These are phyloP conservation scores for Euphorbia tirucalli DNA, from an alignment of 345 rosid genomes.

Conservation along the genomic window DNA sequence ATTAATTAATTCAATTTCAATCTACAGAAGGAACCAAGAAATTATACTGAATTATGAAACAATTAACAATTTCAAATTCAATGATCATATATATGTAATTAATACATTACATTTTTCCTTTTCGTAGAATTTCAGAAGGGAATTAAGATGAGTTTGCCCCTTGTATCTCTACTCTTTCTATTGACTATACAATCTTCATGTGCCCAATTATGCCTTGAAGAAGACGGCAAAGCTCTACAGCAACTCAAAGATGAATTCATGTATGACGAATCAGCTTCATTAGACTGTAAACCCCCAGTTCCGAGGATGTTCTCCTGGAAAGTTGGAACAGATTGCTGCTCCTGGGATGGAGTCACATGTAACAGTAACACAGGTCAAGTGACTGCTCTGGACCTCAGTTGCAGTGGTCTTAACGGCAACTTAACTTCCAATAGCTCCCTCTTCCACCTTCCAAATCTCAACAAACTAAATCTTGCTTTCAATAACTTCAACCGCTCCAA, in stretches of 20 bases:
- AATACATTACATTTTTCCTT: too few relatives aligned
- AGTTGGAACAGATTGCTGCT: constrained; percentile 3
- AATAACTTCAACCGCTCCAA: constrained; percentile 6
- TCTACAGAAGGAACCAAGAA: too few relatives aligned
- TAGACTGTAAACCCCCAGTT: background rate
- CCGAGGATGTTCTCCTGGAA: background rate
- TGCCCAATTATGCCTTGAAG: background rate
- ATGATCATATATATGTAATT: too few relatives aligned
- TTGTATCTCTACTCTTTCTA: background rate
- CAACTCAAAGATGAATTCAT: background rate
- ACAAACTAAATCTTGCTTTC: constrained; percentile 10
- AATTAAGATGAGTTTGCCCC: too few relatives aligned
- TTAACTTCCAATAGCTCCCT: constrained; percentile 6
- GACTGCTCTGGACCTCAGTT: constrained; percentile 8
- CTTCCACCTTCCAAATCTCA: constrained; percentile 10
- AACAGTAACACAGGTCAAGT: background rate
- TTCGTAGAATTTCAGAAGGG: too few relatives aligned
- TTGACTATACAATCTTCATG: background rate
- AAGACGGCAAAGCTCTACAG: background rate
- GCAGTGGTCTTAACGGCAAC: constrained; percentile 1
- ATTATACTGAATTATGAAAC: too few relatives aligned
- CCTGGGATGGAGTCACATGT: constrained; percentile 11
- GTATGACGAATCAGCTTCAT: background rate
- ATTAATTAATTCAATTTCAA: too few relatives aligned
- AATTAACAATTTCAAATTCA: too few relatives aligned